Evolutionary conservation across 2,329 filamentous ascomycete species (phyloP), one percentile per base, ranked within the genome.

Genomic region (Alternaria angustiovoidea): DNA sequence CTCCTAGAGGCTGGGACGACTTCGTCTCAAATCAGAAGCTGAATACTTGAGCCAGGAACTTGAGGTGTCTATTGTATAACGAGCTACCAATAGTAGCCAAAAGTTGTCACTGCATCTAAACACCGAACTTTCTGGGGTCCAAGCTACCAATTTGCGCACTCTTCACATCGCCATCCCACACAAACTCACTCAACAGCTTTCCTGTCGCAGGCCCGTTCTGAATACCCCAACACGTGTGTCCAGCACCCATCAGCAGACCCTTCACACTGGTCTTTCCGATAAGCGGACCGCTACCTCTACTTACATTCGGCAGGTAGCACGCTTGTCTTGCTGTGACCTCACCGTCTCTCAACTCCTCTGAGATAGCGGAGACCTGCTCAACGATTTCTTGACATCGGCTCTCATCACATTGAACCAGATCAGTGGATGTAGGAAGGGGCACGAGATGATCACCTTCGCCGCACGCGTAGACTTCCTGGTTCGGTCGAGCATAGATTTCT

Each of bases 211-310:
- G 94, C 0, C 89, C 93, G 80, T 99, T 98, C 81, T 98, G 94
- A 22, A 99, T 97, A 0, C 95, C 95, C 95, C 95, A 99, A 81
- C 94, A 98, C 1, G 93, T 97, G 82, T 99, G 95, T 0, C 95
- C 95, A 0, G 92, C 86, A 0, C 95, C 95, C 61, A 98, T 83
- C 77, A 91, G 89, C 43, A 98, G 72, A 0, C 94, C 93, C 7
- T 88, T 86, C 0, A 90, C 87, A 2, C 86, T 85, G 7, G 93
- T 94, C 54, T 85, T 82, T 0, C 95, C 95, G 24, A 98, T 86
- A 51, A 98, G 78, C 5, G 95, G 94, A 0, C 87, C 88, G n/a
- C 89, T 79, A 22, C 78, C 80, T 3, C 79, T 77, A 55, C 76
- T 80, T 61, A 94, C 91, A 66, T 90, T 91, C 1, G 95, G 95